Conservation (phyloP, 176 grass and related monocot genomes). For the Microstegium vimineum region DNA sequence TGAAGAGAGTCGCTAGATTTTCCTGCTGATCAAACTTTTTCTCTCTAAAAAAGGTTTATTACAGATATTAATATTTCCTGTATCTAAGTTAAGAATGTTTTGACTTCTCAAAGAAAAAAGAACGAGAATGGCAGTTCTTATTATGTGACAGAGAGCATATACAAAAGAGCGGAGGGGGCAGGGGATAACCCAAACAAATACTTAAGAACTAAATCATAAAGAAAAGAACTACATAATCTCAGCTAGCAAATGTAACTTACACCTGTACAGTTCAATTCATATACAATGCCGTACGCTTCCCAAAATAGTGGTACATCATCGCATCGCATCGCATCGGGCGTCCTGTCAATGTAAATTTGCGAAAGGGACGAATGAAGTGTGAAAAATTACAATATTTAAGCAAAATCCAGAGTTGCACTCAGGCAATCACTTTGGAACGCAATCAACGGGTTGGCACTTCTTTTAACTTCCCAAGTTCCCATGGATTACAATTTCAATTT, state of each 20-base stretch:
- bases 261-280: conserved; percentile 46
- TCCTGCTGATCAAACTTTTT: no score
- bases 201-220: no score
- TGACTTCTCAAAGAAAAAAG: no score
- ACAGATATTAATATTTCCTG: no score
- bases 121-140: no score
- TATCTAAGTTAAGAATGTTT: no score
- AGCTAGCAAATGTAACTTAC: neutral
- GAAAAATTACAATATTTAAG: conserved; percentile 20
- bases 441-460: neutral
- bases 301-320: conserved; percentile 14
- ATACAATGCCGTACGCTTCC: conserved; percentile 10
- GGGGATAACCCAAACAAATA: neutral
- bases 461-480: conserved; percentile 6
- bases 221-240: neutral
- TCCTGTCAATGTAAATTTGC: neutral
- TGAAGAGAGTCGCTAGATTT: no score
- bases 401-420: conserved; percentile 27
- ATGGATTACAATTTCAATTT: conserved; percentile 55
- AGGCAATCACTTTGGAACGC: neutral
- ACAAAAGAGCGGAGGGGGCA: no score
- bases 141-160: no score
- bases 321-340: no score
- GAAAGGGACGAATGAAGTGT: neutral
- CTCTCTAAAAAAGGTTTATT: no score